Base-by-base conservation (phyloP, 352 stramenopile species). In the Pythium aphanidermatum region DNA sequence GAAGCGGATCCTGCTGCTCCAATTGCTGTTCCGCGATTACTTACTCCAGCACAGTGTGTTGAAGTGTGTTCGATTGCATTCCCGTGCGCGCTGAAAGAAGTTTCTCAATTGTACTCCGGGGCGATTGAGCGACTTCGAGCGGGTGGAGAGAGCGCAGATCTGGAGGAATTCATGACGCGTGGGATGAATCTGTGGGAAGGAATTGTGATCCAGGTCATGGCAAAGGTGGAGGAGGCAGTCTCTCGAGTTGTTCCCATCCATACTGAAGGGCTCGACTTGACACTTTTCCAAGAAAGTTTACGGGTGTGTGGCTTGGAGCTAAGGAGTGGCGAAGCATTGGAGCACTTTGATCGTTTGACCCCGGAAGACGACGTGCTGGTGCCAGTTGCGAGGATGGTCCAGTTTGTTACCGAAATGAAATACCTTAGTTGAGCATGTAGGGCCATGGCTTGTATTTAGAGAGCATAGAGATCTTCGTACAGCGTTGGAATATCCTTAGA, bases 301-400 rank as follows among this genome's bases (percentile, higher is more conserved):
- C 33, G 24, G 11, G 48, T 41, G 2, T 77, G 66, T 16, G 60
- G 31, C 4, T 27, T 84, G 28, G 72, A 85, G 16, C 59, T 87
- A 27, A 82, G 68, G 0, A 73, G 58, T 1, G 70, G 71, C 2
- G 70, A 87, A 30, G 33, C 70, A 5, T 63, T 80, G 19, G 72
- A 87, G 47, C 44, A 79, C 13, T 85, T 82, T 31, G 72, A 83
- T 26, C 26, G 69, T 35, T 42, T 87, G 20, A 62, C 60, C 10
- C 51, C 47, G 5, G 68, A 84, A 3, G 53, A 65, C 13, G 59
- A 72, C 19, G 56, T 59, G 16, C 32, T 24, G 4, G 44, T 67
- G 9, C 45, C 74, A 10, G 35, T 58, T 0, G 65, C 51, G 8
- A 65, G 60, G 27, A 55, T 53, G 34, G 4, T 68, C 12, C 17